Base-by-base conservation (phyloP, 129 eudicot genomes). In the Tagetes patula region DNA sequence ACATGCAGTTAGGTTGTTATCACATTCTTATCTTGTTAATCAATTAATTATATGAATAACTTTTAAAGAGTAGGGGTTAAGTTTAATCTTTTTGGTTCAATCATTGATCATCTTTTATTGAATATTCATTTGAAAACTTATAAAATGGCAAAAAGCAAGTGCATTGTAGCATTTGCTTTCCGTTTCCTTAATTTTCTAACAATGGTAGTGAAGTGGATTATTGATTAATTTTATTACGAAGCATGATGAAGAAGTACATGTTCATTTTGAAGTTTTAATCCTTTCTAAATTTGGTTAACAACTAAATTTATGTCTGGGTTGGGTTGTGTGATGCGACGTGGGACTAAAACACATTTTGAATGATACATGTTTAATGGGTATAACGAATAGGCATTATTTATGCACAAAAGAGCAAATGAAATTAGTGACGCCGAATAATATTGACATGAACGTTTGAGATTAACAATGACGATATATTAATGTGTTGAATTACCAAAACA, bases 41-140 rank as follows among this genome's bases (percentile, higher is more conserved):
- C 4, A 58, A 59, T 56, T 31, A 31, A 56, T 8, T 56, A 56
- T 8, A 3, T 20, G 27, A 56, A 56, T 8, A 31, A 56, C 38
- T 73, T 64, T 48, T 55, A 4, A 8, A 1, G 31, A 52, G 6
- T 47, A 81, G 46, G 68, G 89, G 43, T 85, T 82, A 85, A 82
- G 74, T 76, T 64, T 71, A 75, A 81, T 80, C 89, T 84, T 87
- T 87, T 75, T 64, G 76, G 34, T 80, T 77, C 87, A 82, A 87
- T 87, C 67, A 87, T 87, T 78, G 81, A 72, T 1, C 70, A 56
- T 49, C 8, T 12, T 80, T 73, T 69, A 79, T 5, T 49, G 67
- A 50, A 27, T 14, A 31, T 31, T 11, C 72, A n/a, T 65, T 67
- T 34, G 4, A 63, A 46, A 60, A 1, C 65, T 30, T 20, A 50